Percentiles rank a stretch among this genome's conserved stretches.
Conservation (phyloP, 2,329 filamentous ascomycete genomes). For the Aspergillus viridinutans region DNA sequence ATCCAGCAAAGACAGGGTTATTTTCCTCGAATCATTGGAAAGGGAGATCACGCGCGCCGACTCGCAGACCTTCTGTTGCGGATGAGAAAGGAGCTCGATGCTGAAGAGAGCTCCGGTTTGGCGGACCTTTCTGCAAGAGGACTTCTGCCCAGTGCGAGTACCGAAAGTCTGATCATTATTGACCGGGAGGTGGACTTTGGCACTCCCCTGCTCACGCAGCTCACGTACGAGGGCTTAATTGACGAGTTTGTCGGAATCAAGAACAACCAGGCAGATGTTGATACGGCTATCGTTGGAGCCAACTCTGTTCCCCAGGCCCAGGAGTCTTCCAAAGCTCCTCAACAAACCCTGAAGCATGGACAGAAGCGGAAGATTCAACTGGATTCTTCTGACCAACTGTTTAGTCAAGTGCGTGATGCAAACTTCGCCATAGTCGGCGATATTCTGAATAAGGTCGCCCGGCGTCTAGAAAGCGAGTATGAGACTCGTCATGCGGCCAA, state of each 20-base stretch:
- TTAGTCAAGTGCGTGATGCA: conserved; percentile 78
- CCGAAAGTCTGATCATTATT: conserved; percentile 89
- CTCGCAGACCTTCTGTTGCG: conserved; percentile 81
- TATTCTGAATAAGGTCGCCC: conserved; percentile 83
- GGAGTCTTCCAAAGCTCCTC: conserved; percentile 49
- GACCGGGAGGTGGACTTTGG: conserved; percentile 94
- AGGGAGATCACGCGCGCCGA: conserved; percentile 88
- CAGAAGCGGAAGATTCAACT: conserved; percentile 83
- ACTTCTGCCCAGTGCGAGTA: conserved; percentile 76
- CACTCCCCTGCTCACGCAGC: conserved; percentile 83
- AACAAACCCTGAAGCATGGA: conserved; percentile 53
- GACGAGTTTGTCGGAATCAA: conserved; percentile 91
- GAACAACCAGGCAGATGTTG: conserved; percentile 88
- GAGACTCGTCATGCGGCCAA: conserved; percentile 82
- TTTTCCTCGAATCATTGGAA: conserved; percentile 90
- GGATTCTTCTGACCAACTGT: conserved; percentile 85
- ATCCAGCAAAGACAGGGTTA: conserved; percentile 88
- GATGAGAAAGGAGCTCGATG: conserved; percentile 87
- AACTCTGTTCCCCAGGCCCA: conserved; percentile 53
- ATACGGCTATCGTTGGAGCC: conserved; percentile 80
- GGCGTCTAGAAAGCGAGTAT: conserved; percentile 80
- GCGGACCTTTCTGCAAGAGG: conserved; percentile 55
- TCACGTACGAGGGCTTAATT: conserved; percentile 94
- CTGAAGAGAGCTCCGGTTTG: conserved; percentile 64
- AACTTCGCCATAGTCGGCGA: conserved; percentile 95